phyloP scores from a whole-genome alignment of 805 yeast species.

The Priceomyces medius region DNA sequence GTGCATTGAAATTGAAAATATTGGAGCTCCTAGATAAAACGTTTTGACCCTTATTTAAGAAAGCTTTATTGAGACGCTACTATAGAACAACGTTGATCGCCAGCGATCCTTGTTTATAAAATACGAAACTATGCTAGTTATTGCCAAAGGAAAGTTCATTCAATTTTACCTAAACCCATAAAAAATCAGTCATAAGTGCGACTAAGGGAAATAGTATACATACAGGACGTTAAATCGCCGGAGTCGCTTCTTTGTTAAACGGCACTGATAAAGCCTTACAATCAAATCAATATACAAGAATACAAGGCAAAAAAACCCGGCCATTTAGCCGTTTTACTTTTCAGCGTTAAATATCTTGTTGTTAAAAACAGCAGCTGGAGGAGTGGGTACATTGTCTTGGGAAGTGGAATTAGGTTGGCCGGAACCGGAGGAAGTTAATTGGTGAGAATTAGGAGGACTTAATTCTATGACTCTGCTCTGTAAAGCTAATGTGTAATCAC shows the following conservation, averaged over 20 bases:
- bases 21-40: no score
- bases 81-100: constrained; percentile 1
- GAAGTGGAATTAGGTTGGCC: constrained; percentile 5
- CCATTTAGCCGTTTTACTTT: constrained; percentile 2
- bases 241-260: not conserved
- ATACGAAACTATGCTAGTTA: not conserved
- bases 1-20: constrained; percentile 1
- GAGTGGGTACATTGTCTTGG: constrained; percentile 14
- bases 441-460: constrained; percentile 22
- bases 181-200: not conserved
- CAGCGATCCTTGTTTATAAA: not conserved
- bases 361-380: constrained; percentile 14
- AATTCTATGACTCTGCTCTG: constrained; percentile 64
- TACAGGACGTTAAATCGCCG: not conserved
- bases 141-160: not conserved
- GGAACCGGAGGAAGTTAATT: constrained; percentile 16
- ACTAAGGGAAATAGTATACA: constrained; percentile 1
- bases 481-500: constrained; percentile 69
- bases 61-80: no score
- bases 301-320: not conserved
- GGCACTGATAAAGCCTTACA: constrained; percentile 4
- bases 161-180: not conserved
- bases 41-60: no score
- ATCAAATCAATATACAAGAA: constrained; percentile 1
- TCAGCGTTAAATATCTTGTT: constrained; percentile 11